Percentiles rank a stretch among this genome's conserved stretches.
Conservation (phyloP, 2,329 filamentous ascomycete genomes). For the Trichoderma polysporum region DNA sequence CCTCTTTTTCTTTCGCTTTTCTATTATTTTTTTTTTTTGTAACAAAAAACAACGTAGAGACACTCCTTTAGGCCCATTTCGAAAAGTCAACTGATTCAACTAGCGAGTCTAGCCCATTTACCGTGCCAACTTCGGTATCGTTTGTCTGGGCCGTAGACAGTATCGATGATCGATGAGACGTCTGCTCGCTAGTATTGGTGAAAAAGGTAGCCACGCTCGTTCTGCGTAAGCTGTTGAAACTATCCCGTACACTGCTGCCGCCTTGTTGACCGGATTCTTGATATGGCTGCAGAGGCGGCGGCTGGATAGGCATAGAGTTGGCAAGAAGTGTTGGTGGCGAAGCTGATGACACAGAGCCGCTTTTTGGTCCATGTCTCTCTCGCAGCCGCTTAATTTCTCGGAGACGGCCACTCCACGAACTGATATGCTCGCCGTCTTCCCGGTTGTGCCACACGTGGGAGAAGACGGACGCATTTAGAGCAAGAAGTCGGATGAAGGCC, state of each 20-base stretch:
- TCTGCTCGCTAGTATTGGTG: constrained; percentile 55
- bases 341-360: constrained; percentile 28
- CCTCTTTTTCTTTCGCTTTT: neutral
- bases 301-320: constrained; percentile 23
- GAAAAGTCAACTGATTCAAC: constrained; percentile 43
- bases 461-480: constrained; percentile 92
- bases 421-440: constrained; percentile 77
- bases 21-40: neutral
- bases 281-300: constrained; percentile 25
- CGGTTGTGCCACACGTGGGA: constrained; percentile 82
- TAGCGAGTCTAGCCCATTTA: constrained; percentile 32
- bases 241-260: constrained; percentile 56
- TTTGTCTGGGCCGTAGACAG: constrained; percentile 54
- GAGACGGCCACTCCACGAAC: constrained; percentile 84
- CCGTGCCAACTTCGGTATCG: constrained; percentile 51
- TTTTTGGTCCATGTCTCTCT: constrained; percentile 60
- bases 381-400: constrained; percentile 81
- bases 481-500: constrained; percentile 81
- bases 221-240: constrained; percentile 58
- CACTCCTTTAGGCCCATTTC: constrained; percentile 36
- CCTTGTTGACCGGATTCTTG: constrained; percentile 40
- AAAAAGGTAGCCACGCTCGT: constrained; percentile 67
- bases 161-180: constrained; percentile 59
- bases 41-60: neutral
- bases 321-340: constrained; percentile 34